These are phyloP conservation scores for Colletotrichum karsti DNA, from an alignment of 2,329 filamentous ascomycete genomes.

Conservation along the genomic window DNA sequence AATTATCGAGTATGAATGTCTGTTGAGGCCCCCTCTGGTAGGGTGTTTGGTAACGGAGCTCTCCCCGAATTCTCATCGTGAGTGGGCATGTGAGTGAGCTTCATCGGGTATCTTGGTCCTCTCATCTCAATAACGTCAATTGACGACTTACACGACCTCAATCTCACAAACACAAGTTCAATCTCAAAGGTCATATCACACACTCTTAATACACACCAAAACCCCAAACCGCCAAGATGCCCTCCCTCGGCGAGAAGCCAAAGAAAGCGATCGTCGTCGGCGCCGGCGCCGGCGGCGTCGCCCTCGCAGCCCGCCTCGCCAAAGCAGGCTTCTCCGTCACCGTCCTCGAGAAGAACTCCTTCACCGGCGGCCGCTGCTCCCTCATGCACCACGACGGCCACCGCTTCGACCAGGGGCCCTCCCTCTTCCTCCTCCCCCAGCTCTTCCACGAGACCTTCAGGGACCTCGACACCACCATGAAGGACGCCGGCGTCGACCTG, in stretches of 20 bases:
- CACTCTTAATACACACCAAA: too few relatives aligned
- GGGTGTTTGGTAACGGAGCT: neutral
- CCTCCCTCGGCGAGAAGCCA: conserved; percentile 35
- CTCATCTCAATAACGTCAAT: neutral
- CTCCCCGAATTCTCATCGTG: neutral
- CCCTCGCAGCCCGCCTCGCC: conserved; percentile 76
- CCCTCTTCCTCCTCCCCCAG: conserved; percentile 74
- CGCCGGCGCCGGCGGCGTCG: conserved; percentile 76
- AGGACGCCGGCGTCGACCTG: conserved; percentile 72
- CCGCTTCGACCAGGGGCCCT: conserved; percentile 82
- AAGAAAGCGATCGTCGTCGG: conserved; percentile 40
- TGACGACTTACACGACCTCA: neutral
- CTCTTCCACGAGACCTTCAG: conserved; percentile 75
- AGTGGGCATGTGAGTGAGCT: neutral
- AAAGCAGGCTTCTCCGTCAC: conserved; percentile 77
- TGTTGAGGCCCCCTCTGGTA: neutral
- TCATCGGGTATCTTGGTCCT: neutral
- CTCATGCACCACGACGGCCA: conserved; percentile 68
- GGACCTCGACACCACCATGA: conserved; percentile 73
- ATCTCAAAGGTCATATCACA: too few relatives aligned
- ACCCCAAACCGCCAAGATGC: neutral
- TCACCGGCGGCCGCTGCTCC: conserved; percentile 77
- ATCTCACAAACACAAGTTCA: too few relatives aligned
- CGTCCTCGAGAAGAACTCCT: conserved; percentile 80
- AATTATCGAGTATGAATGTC: conserved; percentile 19